Conservation (phyloP, 306 rosid species). For the Vigna radiata region DNA sequence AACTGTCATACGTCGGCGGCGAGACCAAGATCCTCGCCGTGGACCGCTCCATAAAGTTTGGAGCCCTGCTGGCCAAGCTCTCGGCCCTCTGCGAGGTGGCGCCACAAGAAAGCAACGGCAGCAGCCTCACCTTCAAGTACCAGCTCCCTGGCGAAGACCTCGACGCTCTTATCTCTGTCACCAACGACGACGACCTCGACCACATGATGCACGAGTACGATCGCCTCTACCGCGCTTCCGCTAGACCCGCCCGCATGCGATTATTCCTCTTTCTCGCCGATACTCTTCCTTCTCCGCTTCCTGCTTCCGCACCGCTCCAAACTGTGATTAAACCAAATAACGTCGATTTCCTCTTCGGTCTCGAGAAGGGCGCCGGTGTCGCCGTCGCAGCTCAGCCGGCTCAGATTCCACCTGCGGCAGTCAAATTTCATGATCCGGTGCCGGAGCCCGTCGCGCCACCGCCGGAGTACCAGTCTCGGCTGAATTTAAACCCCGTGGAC, state of each 20-base stretch:
- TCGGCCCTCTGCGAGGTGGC: conserved; percentile 52
- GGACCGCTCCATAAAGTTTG: conserved; percentile 72
- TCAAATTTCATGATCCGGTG: conserved; percentile 53
- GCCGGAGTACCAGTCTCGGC: conserved; percentile 48
- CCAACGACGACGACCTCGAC: conserved; percentile 92
- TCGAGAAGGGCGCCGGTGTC: conserved; percentile 51
- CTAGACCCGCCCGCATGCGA: conserved; percentile 80
- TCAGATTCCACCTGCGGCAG: conserved; percentile 40
- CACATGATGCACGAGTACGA: conserved; percentile 98
- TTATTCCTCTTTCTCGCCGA: conserved; percentile 63
- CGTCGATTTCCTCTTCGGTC: conserved; percentile 70
- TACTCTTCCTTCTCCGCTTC: neutral
- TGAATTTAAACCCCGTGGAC: conserved; percentile 35
- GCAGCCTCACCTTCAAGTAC: conserved; percentile 72
- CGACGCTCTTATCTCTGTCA: conserved; percentile 88
- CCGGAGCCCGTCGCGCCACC: conserved; percentile 58
- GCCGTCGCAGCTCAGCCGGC: conserved; percentile 37
- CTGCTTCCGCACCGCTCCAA: conserved; percentile 37
- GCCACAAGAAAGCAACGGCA: conserved; percentile 19
- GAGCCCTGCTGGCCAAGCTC: conserved; percentile 66
- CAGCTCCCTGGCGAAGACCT: conserved; percentile 98
- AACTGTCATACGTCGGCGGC: conserved; percentile 86
- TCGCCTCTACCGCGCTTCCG: conserved; percentile 77
- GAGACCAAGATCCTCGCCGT: conserved; percentile 96
- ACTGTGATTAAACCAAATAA: conserved; percentile 52